Conservation (phyloP, 495 filamentous ascomycete species). For the Letharia columbiana region DNA sequence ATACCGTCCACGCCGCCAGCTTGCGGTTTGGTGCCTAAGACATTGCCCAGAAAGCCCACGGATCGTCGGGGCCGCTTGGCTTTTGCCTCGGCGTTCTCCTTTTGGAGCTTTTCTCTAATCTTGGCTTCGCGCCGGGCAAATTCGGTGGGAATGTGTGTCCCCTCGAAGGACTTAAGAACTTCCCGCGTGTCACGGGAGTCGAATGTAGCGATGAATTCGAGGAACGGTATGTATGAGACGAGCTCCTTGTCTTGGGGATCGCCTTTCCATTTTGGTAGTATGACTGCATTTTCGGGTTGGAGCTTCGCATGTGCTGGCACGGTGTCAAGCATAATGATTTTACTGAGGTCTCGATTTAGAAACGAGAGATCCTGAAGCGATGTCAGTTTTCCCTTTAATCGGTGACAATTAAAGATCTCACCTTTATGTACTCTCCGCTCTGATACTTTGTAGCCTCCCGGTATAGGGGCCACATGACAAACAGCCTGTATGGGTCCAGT, state of each 20-base stretch:
- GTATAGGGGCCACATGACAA: constrained; percentile 87
- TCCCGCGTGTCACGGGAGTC: constrained; percentile 73
- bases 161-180: constrained; percentile 80
- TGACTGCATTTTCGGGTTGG: constrained; percentile 90
- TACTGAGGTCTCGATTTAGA: constrained; percentile 88
- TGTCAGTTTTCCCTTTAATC: constrained; percentile 4
- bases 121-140: constrained; percentile 82
- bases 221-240: constrained; percentile 82
- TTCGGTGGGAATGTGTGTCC: constrained; percentile 74
- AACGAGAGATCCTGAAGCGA: constrained; percentile 74
- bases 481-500: constrained; percentile 85
- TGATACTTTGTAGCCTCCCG: constrained; percentile 92
- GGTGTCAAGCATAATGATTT: constrained; percentile 88
- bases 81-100: constrained; percentile 62
- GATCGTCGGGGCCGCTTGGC: constrained; percentile 50
- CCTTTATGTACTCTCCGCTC: constrained; percentile 93
- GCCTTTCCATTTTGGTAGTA: constrained; percentile 84
- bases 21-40: constrained; percentile 64
- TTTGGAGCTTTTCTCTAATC: constrained; percentile 69
- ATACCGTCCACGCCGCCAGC: constrained; percentile 45
- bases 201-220: constrained; percentile 96
- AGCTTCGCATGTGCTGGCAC: constrained; percentile 65
- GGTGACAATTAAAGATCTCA: constrained; percentile 33
- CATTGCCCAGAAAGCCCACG: constrained; percentile 53
- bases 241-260: constrained; percentile 72